Evolutionary conservation across 768 basidiomycete genomes (phyloP).

Genomic region (Tylopilus vinaceipallidus): DNA sequence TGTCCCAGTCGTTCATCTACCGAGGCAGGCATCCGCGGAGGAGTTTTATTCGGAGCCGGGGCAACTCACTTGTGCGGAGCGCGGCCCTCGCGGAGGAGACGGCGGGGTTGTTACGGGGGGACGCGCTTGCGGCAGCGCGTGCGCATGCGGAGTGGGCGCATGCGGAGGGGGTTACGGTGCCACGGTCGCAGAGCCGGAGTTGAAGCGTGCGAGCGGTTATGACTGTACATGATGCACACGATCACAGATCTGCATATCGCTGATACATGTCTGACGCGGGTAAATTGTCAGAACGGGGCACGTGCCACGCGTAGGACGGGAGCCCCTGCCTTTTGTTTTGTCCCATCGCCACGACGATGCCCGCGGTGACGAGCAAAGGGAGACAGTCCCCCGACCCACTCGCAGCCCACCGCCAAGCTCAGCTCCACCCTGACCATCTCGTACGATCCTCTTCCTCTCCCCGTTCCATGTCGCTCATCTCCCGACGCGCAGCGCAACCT

Average conservation of each 20-base stretch:
- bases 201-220: constrained; percentile 15
- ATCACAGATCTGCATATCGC: constrained; percentile 1
- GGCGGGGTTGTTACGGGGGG: constrained; percentile 45
- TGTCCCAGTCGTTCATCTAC: constrained; percentile 83
- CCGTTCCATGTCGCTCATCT: constrained; percentile 3
- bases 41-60: constrained; percentile 22
- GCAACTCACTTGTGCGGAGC: constrained; percentile 27
- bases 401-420: constrained; percentile 22
- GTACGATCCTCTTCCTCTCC: constrained; percentile 27
- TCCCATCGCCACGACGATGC: constrained; percentile 17
- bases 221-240: background rate
- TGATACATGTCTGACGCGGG: background rate
- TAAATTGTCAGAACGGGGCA: constrained; percentile 13
- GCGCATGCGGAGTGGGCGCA: constrained; percentile 23
- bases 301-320: constrained; percentile 7
- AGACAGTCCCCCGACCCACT: no score
- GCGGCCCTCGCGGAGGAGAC: constrained; percentile 44
- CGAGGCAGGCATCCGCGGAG: constrained; percentile 44
- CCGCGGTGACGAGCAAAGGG: constrained; percentile 18
- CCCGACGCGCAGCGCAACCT: constrained; percentile 50
- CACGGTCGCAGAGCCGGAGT: constrained; percentile 39
- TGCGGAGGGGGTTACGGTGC: constrained; percentile 17
- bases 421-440: constrained; percentile 43
- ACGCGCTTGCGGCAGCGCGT: constrained; percentile 34
- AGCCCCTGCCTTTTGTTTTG: background rate